Evolutionary conservation across 2,329 filamentous ascomycete species (phyloP).

Genomic region (Hirsutella thompsonii): DNA sequence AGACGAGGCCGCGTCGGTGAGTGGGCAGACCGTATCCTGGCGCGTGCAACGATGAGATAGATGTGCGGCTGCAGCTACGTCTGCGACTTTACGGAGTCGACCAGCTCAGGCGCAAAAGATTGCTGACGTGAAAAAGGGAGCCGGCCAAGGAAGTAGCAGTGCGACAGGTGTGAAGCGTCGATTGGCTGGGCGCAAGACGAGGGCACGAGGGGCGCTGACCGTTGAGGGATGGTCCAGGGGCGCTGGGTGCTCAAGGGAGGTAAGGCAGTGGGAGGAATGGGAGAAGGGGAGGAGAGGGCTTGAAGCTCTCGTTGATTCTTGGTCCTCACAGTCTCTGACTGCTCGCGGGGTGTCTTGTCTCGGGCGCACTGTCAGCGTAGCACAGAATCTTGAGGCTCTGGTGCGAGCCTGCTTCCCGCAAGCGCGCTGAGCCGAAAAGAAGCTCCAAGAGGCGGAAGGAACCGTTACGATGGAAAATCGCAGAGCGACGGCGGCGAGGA

Average conservation of each 20-base stretch:
- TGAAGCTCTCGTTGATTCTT: too few species aligned
- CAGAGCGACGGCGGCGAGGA: neutral
- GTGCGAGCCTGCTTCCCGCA: neutral
- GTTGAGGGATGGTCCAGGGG: neutral
- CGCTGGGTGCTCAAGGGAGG: neutral
- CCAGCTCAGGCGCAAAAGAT: neutral
- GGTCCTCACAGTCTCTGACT: too few species aligned
- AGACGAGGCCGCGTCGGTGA: neutral
- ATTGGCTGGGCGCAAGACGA: constrained; percentile 5
- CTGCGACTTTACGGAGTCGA: constrained; percentile 1
- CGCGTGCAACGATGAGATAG: constrained; percentile 1
- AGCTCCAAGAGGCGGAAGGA: too few species aligned
- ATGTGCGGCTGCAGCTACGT: constrained; percentile 1
- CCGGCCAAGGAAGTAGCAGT: constrained; percentile 2
- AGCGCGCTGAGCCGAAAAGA: neutral
- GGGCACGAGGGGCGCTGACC: constrained; percentile 4
- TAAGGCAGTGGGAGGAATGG: neutral
- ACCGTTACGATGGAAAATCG: too few species aligned
- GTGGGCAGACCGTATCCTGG: too few species aligned
- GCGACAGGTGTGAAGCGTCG: constrained; percentile 7
- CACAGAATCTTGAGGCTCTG: too few species aligned
- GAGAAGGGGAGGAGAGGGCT: neutral
- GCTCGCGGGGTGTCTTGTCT: too few species aligned
- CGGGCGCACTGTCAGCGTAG: too few species aligned
- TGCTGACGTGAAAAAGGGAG: neutral